phyloP scores from a whole-genome alignment of 208 protist genomes.

The Leishmania amazonensis region DNA sequence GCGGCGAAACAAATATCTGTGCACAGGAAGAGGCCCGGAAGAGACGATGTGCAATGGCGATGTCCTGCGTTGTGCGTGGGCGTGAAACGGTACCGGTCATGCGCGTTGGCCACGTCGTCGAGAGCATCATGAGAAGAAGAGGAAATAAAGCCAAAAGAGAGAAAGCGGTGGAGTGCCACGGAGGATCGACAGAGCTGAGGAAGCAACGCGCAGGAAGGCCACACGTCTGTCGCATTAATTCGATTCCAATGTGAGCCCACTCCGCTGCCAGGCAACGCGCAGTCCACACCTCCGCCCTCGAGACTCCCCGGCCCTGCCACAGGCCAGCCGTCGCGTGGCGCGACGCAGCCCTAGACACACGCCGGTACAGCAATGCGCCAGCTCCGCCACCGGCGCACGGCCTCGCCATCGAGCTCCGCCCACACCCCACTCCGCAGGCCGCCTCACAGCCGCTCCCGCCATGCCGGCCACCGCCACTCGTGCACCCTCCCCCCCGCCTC shows the following conservation, averaged over 20 bases:
- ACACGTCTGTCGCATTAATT: too few species aligned
- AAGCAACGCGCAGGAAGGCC: background rate
- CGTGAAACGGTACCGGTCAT: too few species aligned
- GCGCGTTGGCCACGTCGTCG: background rate
- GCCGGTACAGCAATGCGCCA: background rate
- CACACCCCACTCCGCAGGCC: background rate
- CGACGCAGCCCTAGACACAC: background rate
- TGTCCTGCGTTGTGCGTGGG: background rate
- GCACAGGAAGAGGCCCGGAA: background rate
- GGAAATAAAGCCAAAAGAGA: background rate
- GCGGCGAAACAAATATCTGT: background rate
- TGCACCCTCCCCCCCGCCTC: too few species aligned
- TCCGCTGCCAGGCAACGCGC: too few species aligned
- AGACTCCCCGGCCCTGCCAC: background rate
- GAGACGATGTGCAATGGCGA: background rate
- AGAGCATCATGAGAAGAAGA: background rate
- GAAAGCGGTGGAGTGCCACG: too few species aligned
- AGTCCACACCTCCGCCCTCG: background rate
- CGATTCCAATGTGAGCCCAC: too few species aligned
- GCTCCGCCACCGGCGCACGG: background rate
- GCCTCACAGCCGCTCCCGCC: too few species aligned
- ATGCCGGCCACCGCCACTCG: too few species aligned
- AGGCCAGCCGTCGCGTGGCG: too few species aligned
- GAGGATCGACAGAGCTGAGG: background rate
- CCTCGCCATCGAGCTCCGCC: too few species aligned